Percentiles rank a stretch among this genome's conserved stretches.
These are phyloP conservation scores for Cercospora sp. DNA, from an alignment of 2,329 filamentous ascomycete genomes.

Conservation along the genomic window DNA sequence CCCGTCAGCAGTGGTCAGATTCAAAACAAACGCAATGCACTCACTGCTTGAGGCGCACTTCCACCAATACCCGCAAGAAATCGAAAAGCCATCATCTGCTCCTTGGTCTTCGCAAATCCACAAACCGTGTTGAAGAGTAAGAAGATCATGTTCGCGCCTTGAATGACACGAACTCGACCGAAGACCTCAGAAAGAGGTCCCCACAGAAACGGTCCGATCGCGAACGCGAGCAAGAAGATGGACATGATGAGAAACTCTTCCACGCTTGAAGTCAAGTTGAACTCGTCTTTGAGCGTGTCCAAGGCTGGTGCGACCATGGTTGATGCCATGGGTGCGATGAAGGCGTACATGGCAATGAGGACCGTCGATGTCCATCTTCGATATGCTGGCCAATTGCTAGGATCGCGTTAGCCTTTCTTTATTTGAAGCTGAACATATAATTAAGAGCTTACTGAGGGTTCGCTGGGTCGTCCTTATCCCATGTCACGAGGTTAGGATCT, in stretches of 20 bases:
- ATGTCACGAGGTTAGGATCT: conserved; percentile 42
- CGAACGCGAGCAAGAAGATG: conserved; percentile 38
- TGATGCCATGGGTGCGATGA: conserved; percentile 38
- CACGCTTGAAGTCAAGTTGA: conserved; percentile 29
- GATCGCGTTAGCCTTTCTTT: neutral
- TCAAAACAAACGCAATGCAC: conserved; percentile 18
- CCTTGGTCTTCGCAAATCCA: conserved; percentile 36
- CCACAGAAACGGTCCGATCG: conserved; percentile 36
- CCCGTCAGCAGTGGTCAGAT: conserved; percentile 5
- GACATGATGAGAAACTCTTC: conserved; percentile 36
- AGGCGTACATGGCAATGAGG: conserved; percentile 41
- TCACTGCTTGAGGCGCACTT: conserved; percentile 35
- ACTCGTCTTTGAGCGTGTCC: conserved; percentile 31
- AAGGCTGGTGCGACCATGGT: conserved; percentile 39
- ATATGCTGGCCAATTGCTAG: conserved; percentile 40
- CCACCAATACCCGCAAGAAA: conserved; percentile 37
- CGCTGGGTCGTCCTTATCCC: conserved; percentile 45
- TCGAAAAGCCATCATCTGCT: conserved; percentile 38
- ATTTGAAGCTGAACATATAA: neutral
- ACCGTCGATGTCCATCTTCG: conserved; percentile 45
- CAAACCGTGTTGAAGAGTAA: conserved; percentile 37
- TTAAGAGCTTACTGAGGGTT: conserved; percentile 40
- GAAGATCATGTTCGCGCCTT: conserved; percentile 37
- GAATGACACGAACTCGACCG: conserved; percentile 35
- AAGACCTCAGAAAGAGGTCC: conserved; percentile 36